Evolutionary conservation across 164 flowering plant species (phyloP).

Genomic region (Buxus sempervirens): DNA sequence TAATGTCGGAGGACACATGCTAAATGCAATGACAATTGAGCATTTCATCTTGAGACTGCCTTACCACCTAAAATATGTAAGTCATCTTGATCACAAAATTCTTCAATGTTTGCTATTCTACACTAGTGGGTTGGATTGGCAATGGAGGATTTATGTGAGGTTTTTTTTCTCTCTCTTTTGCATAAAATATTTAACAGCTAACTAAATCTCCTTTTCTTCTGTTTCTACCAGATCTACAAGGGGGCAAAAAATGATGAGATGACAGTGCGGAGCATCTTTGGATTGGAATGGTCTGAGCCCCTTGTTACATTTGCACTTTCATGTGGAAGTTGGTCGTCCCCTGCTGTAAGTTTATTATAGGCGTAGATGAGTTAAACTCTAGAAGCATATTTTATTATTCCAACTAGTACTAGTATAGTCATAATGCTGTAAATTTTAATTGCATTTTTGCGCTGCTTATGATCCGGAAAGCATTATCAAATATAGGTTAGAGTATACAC

Average conservation of each 20-base stretch:
- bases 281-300: slow-evolving; percentile 87
- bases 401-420: not conserved
- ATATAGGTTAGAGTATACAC: slow-evolving; percentile 83
- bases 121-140: not conserved
- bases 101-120: not conserved
- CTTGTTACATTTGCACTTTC: slow-evolving; percentile 93
- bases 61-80: slow-evolving; percentile 72
- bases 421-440: not conserved
- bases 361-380: not conserved
- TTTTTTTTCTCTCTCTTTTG: too few relatives aligned
- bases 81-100: slow-evolving; percentile 16
- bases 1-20: slow-evolving; percentile 69
- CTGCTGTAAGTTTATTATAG: slow-evolving; percentile 63
- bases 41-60: slow-evolving; percentile 91
- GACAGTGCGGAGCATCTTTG: slow-evolving; percentile 51
- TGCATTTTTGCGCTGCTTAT: not conserved
- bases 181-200: too few relatives aligned
- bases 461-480: slow-evolving; percentile 1
- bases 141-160: not conserved
- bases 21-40: slow-evolving; percentile 78
- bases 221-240: slow-evolving; percentile 46
- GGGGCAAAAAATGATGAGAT: slow-evolving; percentile 58
- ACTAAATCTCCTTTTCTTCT: not conserved
- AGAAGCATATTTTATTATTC: not conserved
- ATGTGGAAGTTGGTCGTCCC: slow-evolving; percentile 97